Percentiles rank a stretch among this genome's conserved stretches.
Conservation (phyloP, 2,329 filamentous ascomycete genomes). For the Iodosphaeria phyllophila region DNA sequence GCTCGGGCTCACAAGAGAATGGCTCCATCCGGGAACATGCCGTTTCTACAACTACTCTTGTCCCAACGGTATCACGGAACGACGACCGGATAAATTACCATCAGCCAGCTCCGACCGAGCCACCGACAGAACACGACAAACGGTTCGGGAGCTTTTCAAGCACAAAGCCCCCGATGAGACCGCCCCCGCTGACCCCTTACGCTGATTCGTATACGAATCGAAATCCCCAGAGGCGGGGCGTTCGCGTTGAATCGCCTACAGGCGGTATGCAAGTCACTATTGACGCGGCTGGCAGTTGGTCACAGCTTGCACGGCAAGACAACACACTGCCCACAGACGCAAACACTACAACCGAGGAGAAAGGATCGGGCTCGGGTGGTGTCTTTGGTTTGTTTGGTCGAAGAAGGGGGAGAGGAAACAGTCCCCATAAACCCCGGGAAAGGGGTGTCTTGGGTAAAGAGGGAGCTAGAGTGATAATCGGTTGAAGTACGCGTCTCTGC, state of each 20-base stretch:
- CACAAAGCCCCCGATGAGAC: slow-evolving; percentile 6
- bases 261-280: slow-evolving; percentile 84
- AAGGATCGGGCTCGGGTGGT: slow-evolving; percentile 41
- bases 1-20: no score
- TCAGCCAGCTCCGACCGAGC: no score
- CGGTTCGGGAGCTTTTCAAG: slow-evolving; percentile 1
- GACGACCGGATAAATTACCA: no score
- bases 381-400: slow-evolving; percentile 81
- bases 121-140: slow-evolving; percentile 3
- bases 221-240: slow-evolving; percentile 35
- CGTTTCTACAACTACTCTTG: no score
- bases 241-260: slow-evolving; percentile 55
- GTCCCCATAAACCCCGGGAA: slow-evolving; percentile 88
- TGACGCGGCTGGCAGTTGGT: slow-evolving; percentile 80
- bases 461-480: slow-evolving; percentile 69
- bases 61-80: no score
- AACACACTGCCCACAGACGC: slow-evolving; percentile 54
- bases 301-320: slow-evolving; percentile 71
- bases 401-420: slow-evolving; percentile 79
- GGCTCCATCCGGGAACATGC: no score
- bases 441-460: slow-evolving; percentile 88
- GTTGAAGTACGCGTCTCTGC: no score
- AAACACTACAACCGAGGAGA: slow-evolving; percentile 30
- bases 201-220: slow-evolving; percentile 25
- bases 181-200: slow-evolving; percentile 27